Evolutionary conservation across 306 rosid genomes (phyloP), one percentile per base, ranked within the genome.

Genomic region (Quercus engelmannii): DNA sequence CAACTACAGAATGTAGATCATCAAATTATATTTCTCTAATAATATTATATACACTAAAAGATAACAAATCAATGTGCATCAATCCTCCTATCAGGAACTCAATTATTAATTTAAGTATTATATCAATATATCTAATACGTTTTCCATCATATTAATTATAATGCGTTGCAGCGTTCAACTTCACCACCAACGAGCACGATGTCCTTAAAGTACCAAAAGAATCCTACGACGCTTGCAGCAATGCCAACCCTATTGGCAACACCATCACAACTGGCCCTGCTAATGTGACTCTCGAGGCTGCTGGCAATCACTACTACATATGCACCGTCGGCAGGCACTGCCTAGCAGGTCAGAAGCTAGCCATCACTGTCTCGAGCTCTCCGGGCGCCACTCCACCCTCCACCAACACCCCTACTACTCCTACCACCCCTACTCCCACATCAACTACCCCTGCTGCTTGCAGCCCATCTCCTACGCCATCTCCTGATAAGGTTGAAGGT

Each of bases 231-330:
- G 15, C 78, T 0, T 83, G 86, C 63, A 35, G 1, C 52, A 8
- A 33, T 0, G 2, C 1, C 1, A 69, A 75, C 26, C 0, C 79
- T 1, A 57, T 78, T 18, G 65, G 73, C 0, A 5, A 3, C 14
- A 4, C 5, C 9, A 3, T 28, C 4, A 30, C 0, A 9, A 41
- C 20, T 0, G 71, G 77, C 30, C 83, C 87, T 0, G 13, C 8
- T 5, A 83, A 63, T 58, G 6, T 75, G 0, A 76, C 78, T 26
- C 58, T 83, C 10, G 4, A 8, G 7, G 14, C 7, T 21, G 12
- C 38, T 3, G 87, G 87, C 10, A 9, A 9, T 18, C 75, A 79
- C 67, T 83, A 62, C 51, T 83, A 38, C 78, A 71, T 83, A 38
- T 83, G 87, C 69, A 15, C 41, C 52, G 0, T 79, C 14, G 72